Conservation (phyloP, 495 filamentous ascomycete species). For the Evansstolkia leycettana region DNA sequence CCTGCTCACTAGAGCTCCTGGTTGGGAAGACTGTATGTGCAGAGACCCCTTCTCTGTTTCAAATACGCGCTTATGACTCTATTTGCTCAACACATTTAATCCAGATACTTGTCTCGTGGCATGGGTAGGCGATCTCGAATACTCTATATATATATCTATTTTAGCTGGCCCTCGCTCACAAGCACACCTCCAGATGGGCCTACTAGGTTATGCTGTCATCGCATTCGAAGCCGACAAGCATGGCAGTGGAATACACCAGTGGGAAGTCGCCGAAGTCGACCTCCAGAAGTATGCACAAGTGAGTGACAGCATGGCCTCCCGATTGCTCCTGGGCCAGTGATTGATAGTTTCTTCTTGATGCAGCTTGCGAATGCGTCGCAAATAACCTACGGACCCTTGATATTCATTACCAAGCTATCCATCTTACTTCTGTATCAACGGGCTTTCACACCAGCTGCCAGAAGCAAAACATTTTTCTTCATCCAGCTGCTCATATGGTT, state of each 20-base stretch:
- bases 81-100: not conserved
- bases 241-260: slow-evolving; percentile 10
- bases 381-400: slow-evolving; percentile 23
- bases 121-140: slow-evolving; percentile 8
- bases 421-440: slow-evolving; percentile 28
- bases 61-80: no score
- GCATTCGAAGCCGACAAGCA: slow-evolving; percentile 10
- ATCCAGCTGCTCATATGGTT: slow-evolving; percentile 21
- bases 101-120: slow-evolving; percentile 10
- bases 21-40: slow-evolving; percentile 23
- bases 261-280: slow-evolving; percentile 3
- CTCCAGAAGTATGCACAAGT: not conserved
- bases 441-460: slow-evolving; percentile 19
- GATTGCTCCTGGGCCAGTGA: not conserved
- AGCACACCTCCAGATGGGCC: slow-evolving; percentile 5
- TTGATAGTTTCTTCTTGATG: not conserved
- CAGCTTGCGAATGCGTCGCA: slow-evolving; percentile 24
- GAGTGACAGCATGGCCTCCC: not conserved
- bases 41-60: not conserved
- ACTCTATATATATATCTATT: not conserved
- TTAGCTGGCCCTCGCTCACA: not conserved
- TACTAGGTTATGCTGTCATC: slow-evolving; percentile 10
- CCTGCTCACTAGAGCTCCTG: slow-evolving; percentile 9
- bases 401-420: slow-evolving; percentile 25
- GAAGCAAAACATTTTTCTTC: slow-evolving; percentile 15